Evolutionary conservation across 208 protist species (phyloP).

Genomic region (Leishmania lainsoni): DNA sequence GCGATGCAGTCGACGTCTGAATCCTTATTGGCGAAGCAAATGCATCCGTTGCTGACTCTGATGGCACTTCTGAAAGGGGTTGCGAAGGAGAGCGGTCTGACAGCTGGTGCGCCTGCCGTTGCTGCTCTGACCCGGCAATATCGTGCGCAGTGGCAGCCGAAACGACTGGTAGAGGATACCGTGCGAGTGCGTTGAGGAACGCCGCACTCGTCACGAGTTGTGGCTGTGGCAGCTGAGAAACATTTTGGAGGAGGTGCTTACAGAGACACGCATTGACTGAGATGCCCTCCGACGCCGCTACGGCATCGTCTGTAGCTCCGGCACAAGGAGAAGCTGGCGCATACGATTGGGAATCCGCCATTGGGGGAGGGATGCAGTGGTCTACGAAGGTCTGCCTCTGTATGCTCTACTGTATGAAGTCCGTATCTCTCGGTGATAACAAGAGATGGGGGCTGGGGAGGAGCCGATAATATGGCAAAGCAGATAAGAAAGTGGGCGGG

Average conservation of each 20-base stretch:
- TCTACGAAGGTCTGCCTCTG: neutral
- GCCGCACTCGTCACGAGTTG: neutral
- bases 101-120: neutral
- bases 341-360: neutral
- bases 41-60: too few relatives aligned
- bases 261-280: conserved; percentile 12
- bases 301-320: neutral
- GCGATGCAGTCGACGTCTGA: neutral
- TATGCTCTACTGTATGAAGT: neutral
- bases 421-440: neutral
- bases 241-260: neutral
- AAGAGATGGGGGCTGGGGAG: neutral
- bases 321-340: neutral
- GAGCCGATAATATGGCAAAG: neutral
- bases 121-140: conserved; percentile 2
- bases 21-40: neutral
- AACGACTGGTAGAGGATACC: conserved; percentile 27
- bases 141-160: conserved; percentile 19
- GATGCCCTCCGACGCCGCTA: neutral
- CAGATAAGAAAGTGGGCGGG: neutral
- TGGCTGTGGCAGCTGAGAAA: neutral
- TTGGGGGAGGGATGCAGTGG: neutral
- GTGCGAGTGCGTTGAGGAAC: conserved; percentile 6
- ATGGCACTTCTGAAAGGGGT: neutral
- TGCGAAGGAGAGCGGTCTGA: neutral